Evolutionary conservation across 345 rosid genomes (phyloP).

Genomic region (Passiflora organensis): DNA sequence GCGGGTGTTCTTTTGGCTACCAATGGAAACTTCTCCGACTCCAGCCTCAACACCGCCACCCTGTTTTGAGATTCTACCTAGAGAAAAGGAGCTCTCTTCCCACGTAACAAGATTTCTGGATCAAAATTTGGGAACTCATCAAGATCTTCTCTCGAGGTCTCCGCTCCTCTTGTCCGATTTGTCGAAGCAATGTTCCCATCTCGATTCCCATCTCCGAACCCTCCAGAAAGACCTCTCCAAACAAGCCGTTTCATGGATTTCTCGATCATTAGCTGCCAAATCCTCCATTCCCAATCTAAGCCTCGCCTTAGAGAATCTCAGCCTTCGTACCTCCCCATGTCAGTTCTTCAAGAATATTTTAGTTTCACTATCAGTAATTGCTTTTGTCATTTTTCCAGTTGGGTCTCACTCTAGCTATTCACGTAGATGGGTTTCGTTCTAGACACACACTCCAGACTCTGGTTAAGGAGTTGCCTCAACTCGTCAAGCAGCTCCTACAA

Average conservation of each 20-base stretch:
- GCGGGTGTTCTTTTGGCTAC: too few species aligned
- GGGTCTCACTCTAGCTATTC: too few species aligned
- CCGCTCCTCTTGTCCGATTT: slow-evolving; percentile 36
- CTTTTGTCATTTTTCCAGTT: too few species aligned
- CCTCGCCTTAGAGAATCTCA: slow-evolving; percentile 34
- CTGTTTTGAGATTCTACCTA: slow-evolving; percentile 31
- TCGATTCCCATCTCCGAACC: slow-evolving; percentile 29
- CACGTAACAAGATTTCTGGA: slow-evolving; percentile 34
- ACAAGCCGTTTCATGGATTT: slow-evolving; percentile 64
- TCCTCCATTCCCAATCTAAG: slow-evolving; percentile 31
- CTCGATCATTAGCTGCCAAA: slow-evolving; percentile 46
- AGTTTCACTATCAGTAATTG: neutral
- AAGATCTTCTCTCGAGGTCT: slow-evolving; percentile 34
- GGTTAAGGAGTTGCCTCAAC: slow-evolving; percentile 35
- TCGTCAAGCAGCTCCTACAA: slow-evolving; percentile 41
- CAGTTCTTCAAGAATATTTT: slow-evolving; percentile 2
- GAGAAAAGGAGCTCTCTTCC: slow-evolving; percentile 22
- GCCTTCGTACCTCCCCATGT: slow-evolving; percentile 33
- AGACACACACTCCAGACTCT: slow-evolving; percentile 24
- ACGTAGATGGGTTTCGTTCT: slow-evolving; percentile 40
- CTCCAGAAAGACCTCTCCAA: slow-evolving; percentile 40
- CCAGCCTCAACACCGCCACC: neutral
- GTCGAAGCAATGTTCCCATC: slow-evolving; percentile 24
- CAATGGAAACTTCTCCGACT: too few species aligned
- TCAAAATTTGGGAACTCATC: slow-evolving; percentile 33